Evolutionary conservation across 2,329 filamentous ascomycete species (phyloP), one percentile per base, ranked within the genome.

Genomic region (Exophiala mesophila): DNA sequence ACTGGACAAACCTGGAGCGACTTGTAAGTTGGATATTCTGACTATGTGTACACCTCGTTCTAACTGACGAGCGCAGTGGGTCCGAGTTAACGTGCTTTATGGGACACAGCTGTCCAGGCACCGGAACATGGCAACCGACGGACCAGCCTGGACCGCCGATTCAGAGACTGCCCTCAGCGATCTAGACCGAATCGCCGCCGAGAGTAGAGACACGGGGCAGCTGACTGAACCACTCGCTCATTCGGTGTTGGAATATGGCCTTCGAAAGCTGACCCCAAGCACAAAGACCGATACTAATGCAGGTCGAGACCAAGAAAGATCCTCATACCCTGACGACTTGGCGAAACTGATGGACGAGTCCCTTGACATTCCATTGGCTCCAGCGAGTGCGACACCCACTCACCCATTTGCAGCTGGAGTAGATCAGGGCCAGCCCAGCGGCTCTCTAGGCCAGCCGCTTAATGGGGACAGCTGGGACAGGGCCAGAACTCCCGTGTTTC

Each of bases 21-120:
- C 26, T 45, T 21, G 42, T 45, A 16, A 45, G 42, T 45, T n/a
- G n/a, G 8, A 12, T 15, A 33, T 16, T 15, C 20, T 8, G 15
- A 36, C 9, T 12, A 5, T 28, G 24, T 28, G n/a, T n/a, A 28
- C 24, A 28, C 8, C 8, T 28, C 8, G 8, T 28, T 28, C n/a
- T 32, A 12, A 19, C 15, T 23, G 4, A 29, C 10, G 9, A 13
- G 20, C 15, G 12, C 15, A 45, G 42, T 45, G 37, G 31, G 20
- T 35, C 9, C 37, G 42, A 24, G 41, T 45, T 16, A 40, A 45
- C 15, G 26, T 41, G 36, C 36, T 45, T 26, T 45, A 45, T 28
- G 37, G 33, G 16, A 30, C 24, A 13, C 41, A 44, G 35, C 20
- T 44, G 34, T 33, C 35, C n/a, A 20, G 41, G 15, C 24, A 37